These are phyloP conservation scores for Fusarium pilosicola DNA, from an alignment of 2,329 filamentous ascomycete species.

Conservation along the genomic window DNA sequence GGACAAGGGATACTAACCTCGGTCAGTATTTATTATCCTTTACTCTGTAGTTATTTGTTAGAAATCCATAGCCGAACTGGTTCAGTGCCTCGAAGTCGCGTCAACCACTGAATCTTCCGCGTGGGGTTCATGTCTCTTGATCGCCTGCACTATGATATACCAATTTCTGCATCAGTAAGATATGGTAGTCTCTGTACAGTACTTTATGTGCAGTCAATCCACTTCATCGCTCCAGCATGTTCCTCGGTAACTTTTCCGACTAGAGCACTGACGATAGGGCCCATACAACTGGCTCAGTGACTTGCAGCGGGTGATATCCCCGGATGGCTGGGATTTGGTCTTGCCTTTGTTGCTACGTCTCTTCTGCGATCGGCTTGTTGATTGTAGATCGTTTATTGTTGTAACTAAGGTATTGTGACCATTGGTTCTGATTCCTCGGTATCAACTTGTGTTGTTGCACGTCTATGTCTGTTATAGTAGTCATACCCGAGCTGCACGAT, in stretches of 20 bases:
- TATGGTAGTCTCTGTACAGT: not conserved
- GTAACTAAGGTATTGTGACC: too few relatives aligned
- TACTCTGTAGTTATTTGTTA: not conserved
- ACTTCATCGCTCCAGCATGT: not conserved
- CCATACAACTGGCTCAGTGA: not conserved
- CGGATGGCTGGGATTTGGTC: not conserved
- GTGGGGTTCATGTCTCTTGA: not conserved
- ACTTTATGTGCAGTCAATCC: not conserved
- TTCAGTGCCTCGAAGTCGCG: not conserved
- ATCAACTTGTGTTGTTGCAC: not conserved
- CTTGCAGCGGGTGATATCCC: conserved; percentile 11
- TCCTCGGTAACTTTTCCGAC: conserved; percentile 13
- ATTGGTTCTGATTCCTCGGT: too few relatives aligned
- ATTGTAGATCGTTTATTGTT: not conserved
- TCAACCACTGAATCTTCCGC: not conserved
- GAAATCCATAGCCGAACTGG: not conserved
- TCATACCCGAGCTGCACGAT: not conserved
- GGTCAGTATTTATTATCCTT: not conserved
- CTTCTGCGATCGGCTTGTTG: not conserved
- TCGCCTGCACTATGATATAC: not conserved
- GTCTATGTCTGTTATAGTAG: not conserved
- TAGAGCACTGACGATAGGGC: conserved; percentile 10
- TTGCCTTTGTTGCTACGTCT: not conserved
- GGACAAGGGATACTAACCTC: not conserved
- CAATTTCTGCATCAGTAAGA: not conserved